Conservation (phyloP, 805 yeast genomes). For the Ogataea neopini region DNA sequence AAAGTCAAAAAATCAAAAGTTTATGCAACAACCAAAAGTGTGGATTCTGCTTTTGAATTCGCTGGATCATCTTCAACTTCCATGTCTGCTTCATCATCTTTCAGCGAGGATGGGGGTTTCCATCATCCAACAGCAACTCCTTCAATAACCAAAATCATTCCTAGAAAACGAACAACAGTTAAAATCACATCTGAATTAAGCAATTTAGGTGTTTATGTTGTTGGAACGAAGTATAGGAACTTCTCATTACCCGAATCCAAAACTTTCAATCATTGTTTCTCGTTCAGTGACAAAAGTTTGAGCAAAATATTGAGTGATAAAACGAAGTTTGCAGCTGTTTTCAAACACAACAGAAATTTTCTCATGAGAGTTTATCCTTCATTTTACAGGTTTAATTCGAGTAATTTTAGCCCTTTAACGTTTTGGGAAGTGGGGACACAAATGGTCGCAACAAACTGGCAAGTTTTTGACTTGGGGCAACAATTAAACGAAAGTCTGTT, state of each 20-base stretch:
- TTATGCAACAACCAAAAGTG: constrained; percentile 6
- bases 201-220: constrained; percentile 65
- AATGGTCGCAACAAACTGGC: constrained; percentile 98
- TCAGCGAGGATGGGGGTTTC: constrained; percentile 27
- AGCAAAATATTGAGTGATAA: constrained; percentile 64
- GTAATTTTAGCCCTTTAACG: constrained; percentile 75
- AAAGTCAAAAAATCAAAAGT: constrained; percentile 65
- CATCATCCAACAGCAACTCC: constrained; percentile 12
- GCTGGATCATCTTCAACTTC: constrained; percentile 15
- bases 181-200: constrained; percentile 48
- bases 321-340: constrained; percentile 52
- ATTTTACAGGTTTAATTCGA: constrained; percentile 68
- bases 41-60: constrained; percentile 15
- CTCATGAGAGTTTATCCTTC: constrained; percentile 90
- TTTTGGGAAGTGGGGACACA: constrained; percentile 90
- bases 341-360: constrained; percentile 74
- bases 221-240: constrained; percentile 77
- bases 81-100: constrained; percentile 36
- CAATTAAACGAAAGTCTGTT: constrained; percentile 86
- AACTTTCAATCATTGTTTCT: constrained; percentile 77
- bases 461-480: constrained; percentile 84
- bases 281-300: constrained; percentile 75
- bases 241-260: constrained; percentile 87
- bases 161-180: constrained; percentile 18
- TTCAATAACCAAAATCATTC: constrained; percentile 25